phyloP scores from a whole-genome alignment of 2,329 filamentous ascomycete species.

The Epichloe amarillans region DNA sequence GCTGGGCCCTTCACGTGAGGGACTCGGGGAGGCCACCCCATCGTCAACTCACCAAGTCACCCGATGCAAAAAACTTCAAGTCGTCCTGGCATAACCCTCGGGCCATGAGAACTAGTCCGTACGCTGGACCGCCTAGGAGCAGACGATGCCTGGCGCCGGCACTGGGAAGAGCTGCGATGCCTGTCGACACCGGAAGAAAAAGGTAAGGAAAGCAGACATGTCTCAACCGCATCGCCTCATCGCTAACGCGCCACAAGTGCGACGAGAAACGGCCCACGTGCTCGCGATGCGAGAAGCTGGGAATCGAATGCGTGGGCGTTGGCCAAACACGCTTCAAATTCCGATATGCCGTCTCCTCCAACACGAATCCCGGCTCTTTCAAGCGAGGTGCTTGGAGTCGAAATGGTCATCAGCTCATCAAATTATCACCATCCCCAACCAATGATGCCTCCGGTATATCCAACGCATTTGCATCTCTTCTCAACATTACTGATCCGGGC shows the following conservation, averaged over 20 bases:
- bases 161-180: not conserved
- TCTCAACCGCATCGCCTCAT: not conserved
- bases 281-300: not conserved
- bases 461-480: not conserved
- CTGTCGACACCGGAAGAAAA: slow-evolving; percentile 1
- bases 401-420: not conserved
- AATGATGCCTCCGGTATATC: not conserved
- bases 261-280: slow-evolving; percentile 1
- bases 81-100: not conserved
- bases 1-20: too few species aligned
- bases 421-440: not conserved
- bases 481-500: not conserved
- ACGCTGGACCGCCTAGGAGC: not conserved
- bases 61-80: too few species aligned
- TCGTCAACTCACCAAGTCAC: too few species aligned
- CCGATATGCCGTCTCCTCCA: not conserved
- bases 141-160: not conserved
- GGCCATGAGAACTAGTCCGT: not conserved
- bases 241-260: not conserved
- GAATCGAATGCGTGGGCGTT: not conserved
- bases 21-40: too few species aligned
- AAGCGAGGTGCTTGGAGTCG: not conserved
- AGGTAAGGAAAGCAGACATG: not conserved
- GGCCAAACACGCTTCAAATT: not conserved
- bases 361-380: not conserved